A percentile compares a stretch with the other conserved stretches of the same genome.
These are phyloP conservation scores for Claviceps lovelessii DNA, from an alignment of 2,329 filamentous ascomycete genomes.

Conservation along the genomic window DNA sequence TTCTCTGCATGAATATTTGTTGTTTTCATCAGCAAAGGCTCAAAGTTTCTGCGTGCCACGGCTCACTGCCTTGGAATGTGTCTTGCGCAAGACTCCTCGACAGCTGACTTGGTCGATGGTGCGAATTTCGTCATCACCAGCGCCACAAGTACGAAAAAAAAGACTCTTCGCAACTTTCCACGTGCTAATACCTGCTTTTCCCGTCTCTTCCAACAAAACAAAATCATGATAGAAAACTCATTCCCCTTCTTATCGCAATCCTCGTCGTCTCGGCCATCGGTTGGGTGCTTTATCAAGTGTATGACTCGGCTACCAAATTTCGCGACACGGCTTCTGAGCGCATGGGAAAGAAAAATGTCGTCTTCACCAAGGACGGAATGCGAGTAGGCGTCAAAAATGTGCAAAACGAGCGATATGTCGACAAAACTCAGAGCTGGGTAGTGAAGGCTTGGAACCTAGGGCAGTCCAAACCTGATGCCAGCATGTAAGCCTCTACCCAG, in stretches of 20 bases:
- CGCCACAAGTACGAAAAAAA: background rate
- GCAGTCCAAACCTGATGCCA: constrained; percentile 13
- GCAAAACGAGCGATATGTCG: constrained; percentile 55
- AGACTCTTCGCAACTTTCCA: background rate
- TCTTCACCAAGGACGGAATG: constrained; percentile 61
- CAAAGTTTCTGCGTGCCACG: no score
- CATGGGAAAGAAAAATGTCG: constrained; percentile 62
- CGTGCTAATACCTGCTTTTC: background rate
- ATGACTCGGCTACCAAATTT: constrained; percentile 52
- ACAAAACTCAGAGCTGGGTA: constrained; percentile 54
- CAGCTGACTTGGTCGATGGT: background rate
- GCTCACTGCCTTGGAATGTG: background rate
- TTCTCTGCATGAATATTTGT: background rate
- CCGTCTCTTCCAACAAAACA: no score
- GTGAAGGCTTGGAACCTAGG: constrained; percentile 53
- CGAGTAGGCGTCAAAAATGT: constrained; percentile 57
- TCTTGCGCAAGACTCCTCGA: background rate
- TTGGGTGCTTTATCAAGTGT: constrained; percentile 60
- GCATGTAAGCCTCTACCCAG: constrained; percentile 9
- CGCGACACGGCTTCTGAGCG: constrained; percentile 49
- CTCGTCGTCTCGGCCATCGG: constrained; percentile 38
- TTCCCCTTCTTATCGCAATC: constrained; percentile 55
- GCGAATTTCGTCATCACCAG: background rate
- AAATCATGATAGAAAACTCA: constrained; percentile 32
- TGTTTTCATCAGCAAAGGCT: background rate